Base-by-base conservation (phyloP, 148 eudicot species). In the Fagopyrum homotropicum region DNA sequence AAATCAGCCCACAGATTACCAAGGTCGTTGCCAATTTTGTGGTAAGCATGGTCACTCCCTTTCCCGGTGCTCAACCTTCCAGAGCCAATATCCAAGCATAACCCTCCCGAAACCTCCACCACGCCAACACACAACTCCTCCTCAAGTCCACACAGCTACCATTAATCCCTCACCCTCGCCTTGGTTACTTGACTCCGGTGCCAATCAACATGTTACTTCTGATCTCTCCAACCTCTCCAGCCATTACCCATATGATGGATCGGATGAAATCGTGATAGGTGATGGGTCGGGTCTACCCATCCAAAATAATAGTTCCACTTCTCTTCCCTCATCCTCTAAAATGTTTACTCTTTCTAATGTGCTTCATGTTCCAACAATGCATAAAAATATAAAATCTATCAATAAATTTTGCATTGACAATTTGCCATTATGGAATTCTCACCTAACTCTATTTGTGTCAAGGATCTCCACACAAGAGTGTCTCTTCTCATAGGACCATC, bases 401-500 rank as follows among this genome's bases (percentile, higher is more conserved):
- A 49, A 9, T 12, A 49, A 49, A 12, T 49, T 49, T 8, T 54
- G 59, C 30, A 8, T 4, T 52, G 74, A 77, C 17, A 77, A 77
- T 4, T 49, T 7, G 7, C 15, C 6, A 7, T 49, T 0, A 45
- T 54, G 43, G 19, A 17, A 16, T 69, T 77, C 54, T 51, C 66
- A 16, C 19, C 48, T 7, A 6, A 40, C 2, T 43, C 11, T 43
- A 51, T 66, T 43, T 43, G 19, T 69, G 43, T 77, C 9, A 77
- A 69, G 74, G 79, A 69, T 44, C 59, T 47, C 29, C 48, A 45
- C 6, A 76, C 78, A 11, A 45, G 22, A 26, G 15, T 7, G 5
- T 15, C 15, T 1, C 49, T 76, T 4, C 16, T 66, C 43, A 48
- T 11, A 3, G 78, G 61, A 4, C 72, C n/a, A 4, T 4, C 44